Evolutionary conservation across 495 filamentous ascomycete genomes (phyloP), one percentile per base, ranked within the genome.

Genomic region (Neurospora intermedia): DNA sequence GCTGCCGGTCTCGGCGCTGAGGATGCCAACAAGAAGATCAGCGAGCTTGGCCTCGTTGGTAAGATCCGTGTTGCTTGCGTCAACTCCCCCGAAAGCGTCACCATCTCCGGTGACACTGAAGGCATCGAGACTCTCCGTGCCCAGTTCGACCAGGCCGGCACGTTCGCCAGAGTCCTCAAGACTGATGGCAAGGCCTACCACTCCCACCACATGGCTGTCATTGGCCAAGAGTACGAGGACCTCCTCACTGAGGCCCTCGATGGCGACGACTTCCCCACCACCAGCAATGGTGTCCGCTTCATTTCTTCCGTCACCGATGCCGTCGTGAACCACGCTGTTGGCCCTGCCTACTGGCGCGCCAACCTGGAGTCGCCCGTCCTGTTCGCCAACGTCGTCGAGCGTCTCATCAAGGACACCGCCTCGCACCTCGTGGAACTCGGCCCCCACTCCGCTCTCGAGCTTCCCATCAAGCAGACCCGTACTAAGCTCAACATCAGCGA

Each of bases 371-470:
- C 79, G 1, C 83, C 85, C 1, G 86, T 87, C 23, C 72, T 73
- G 18, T 87, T 87, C 71, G 74, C 79, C 0, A 75, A 83, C 16
- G 85, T 83, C 4, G 54, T 86, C 10, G 72, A 70, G 66, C 20
- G 41, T 70, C 41, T 81, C 10, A 35, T 59, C 69, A 23, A 31
- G 73, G 69, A 20, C 31, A 73, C 43, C 35, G 54, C 74, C 13
- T 79, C 39, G 3, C 72, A 69, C 45, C 69, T 89, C 2, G 72
- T 91, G 20, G 89, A 91, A 70, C 77, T 90, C 43, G 89, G 90
- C 0, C 87, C 90, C 27, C 89, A 91, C 74, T 74, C 81, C 9
- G 86, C 88, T 0, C 77, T 92, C 0, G 79, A 83, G 43, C 82
- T 84, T 0, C 86, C 87, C 0, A 73, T 87, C 16, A 79, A 81